Percentiles rank a stretch among this genome's conserved stretches.
These are phyloP conservation scores for Stagonosporopsis cucurbitacearum DNA, from an alignment of 2,329 filamentous ascomycete species.

Conservation along the genomic window DNA sequence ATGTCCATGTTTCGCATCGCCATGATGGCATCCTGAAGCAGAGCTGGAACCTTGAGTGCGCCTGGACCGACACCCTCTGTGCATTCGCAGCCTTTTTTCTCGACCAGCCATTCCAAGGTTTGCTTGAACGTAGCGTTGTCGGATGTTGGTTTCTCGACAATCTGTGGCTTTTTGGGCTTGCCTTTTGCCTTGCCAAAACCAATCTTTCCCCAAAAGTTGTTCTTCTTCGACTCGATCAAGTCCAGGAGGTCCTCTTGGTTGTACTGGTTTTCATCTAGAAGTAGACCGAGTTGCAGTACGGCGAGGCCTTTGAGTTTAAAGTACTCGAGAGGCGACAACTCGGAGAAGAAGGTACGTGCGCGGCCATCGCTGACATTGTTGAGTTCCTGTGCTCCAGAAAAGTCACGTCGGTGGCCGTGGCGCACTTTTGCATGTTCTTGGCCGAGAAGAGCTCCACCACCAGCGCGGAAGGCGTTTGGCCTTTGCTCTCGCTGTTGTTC, in stretches of 20 bases:
- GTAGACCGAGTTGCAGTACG: constrained; percentile 90
- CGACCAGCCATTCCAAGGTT: constrained; percentile 83
- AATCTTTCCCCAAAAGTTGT: constrained; percentile 98
- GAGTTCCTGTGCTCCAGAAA: constrained; percentile 62
- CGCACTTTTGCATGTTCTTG: constrained; percentile 69
- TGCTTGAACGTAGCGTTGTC: constrained; percentile 90
- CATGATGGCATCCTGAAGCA: constrained; percentile 92
- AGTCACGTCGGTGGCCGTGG: constrained; percentile 71
- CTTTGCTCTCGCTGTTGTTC: constrained; percentile 93
- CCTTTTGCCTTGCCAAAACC: constrained; percentile 88
- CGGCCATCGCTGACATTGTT: constrained; percentile 60
- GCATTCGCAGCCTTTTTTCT: constrained; percentile 95
- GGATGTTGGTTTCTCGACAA: constrained; percentile 44
- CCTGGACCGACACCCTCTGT: constrained; percentile 95
- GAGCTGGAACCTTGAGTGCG: constrained; percentile 85
- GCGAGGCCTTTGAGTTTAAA: constrained; percentile 97
- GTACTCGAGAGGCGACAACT: constrained; percentile 92
- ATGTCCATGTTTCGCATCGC: constrained; percentile 99
- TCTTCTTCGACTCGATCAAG: constrained; percentile 90
- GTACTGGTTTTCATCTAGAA: constrained; percentile 89
- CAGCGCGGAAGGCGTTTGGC: constrained; percentile 78
- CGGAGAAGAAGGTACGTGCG: constrained; percentile 89
- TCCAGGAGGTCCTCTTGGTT: constrained; percentile 91
- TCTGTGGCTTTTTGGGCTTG: constrained; percentile 75
- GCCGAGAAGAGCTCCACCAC: constrained; percentile 71